A percentile compares a stretch with the other conserved stretches of the same genome.
These are phyloP conservation scores for Alnus glutinosa DNA, from an alignment of 306 rosid genomes.

Conservation along the genomic window DNA sequence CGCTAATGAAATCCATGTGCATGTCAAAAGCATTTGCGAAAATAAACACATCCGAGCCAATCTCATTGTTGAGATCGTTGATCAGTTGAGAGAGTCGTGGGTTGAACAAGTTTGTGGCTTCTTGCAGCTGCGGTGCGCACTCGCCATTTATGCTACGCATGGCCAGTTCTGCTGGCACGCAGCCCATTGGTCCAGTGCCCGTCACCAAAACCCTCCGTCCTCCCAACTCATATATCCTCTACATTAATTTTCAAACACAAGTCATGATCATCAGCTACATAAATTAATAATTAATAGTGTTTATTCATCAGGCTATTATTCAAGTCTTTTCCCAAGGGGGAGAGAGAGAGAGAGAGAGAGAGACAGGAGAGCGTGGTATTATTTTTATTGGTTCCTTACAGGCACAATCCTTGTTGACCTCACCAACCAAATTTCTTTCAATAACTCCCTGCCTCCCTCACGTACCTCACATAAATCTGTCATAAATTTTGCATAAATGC, in stretches of 20 bases:
- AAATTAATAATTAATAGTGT: no score
- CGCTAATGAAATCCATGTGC: constrained; percentile 38
- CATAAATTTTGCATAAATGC: neutral
- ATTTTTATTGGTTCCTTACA: no score
- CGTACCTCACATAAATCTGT: neutral
- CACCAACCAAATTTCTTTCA: constrained; percentile 11
- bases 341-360: no score
- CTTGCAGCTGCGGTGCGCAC: constrained; percentile 55
- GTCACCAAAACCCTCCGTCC: constrained; percentile 79
- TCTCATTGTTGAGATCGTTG: constrained; percentile 37
- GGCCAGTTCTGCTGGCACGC: constrained; percentile 88
- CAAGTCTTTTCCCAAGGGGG: no score
- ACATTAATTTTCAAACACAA: constrained; percentile 21
- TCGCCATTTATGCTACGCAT: constrained; percentile 47
- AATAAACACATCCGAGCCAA: constrained; percentile 58
- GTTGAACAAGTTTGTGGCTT: constrained; percentile 59
- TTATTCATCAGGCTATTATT: no score
- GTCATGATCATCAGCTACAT: no score
- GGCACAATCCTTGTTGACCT: no score
- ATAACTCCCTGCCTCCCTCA: constrained; percentile 1
- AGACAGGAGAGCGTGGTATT: no score
- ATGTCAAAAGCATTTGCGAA: constrained; percentile 53
- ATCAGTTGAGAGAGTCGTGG: constrained; percentile 64
- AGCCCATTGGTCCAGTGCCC: constrained; percentile 85
- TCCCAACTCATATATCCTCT: constrained; percentile 72